phyloP scores from a whole-genome alignment of 768 basidiomycete genomes.

The Leccinum barrowsii region DNA sequence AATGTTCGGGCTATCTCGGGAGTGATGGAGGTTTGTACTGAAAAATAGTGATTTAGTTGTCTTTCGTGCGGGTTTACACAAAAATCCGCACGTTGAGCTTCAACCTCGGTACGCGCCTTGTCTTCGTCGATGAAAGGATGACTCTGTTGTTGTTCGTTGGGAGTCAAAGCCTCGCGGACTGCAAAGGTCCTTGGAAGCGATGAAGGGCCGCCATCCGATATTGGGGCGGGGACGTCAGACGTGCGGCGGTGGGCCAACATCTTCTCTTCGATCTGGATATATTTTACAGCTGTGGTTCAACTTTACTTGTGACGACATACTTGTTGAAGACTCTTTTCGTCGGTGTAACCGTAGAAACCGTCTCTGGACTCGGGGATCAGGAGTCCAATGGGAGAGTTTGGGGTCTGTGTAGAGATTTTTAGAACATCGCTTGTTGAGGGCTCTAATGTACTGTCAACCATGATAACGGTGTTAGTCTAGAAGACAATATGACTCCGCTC shows the following conservation, averaged over 20 bases:
- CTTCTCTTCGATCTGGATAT: conserved; percentile 67
- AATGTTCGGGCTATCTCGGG: conserved; percentile 56
- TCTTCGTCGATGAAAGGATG: conserved; percentile 34
- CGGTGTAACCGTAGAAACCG: conserved; percentile 75
- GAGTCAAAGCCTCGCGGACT: conserved; percentile 29
- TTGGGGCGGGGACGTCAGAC: conserved; percentile 44
- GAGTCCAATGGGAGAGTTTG: conserved; percentile 25
- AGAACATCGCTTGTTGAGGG: conserved; percentile 3
- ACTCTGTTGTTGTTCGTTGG: conserved; percentile 17
- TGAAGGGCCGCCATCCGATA: conserved; percentile 21
- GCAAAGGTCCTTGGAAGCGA: conserved; percentile 39
- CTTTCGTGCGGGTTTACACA: neutral
- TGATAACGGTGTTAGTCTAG: conserved; percentile 12
- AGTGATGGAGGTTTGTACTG: conserved; percentile 25
- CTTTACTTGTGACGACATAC: conserved; percentile 38
- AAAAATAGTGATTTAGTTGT: conserved; percentile 4
- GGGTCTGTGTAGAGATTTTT: neutral
- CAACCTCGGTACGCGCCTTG: conserved; percentile 29
- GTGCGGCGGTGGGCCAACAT: conserved; percentile 60
- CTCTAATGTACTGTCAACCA: conserved; percentile 8
- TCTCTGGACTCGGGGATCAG: conserved; percentile 53
- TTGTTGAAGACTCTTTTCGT: conserved; percentile 74
- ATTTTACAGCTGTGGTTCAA: conserved; percentile 2
- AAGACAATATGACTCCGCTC: neutral
- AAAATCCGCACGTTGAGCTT: conserved; percentile 29